Base-by-base conservation (phyloP, 805 yeast species). In the Pichia phayaonensis region DNA sequence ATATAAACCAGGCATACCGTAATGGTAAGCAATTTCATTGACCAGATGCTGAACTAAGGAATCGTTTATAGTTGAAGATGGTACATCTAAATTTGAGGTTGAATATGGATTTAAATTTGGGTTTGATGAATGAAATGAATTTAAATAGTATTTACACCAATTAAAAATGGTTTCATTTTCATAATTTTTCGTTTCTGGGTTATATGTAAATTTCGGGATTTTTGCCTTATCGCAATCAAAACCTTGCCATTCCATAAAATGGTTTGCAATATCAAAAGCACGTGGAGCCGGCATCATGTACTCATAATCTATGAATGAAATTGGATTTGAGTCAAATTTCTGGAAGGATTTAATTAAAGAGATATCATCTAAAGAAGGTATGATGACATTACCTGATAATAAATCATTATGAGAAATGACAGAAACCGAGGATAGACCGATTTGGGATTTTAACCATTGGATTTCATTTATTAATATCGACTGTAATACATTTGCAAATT, bases 221-320 rank as follows among this genome's bases (percentile, higher is more conserved):
- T 75, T 75, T 13, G 72, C 63, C 23, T 76, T 72, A 56, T 81
- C 81, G 62, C 94, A 86, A 54, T 82, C 80, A 58, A 84, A 84
- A 2, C 94, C 94, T 62, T 85, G 94, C 89, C 90, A 83, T 62
- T 83, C 90, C 61, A 82, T 81, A 55, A 83, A 78, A 64, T 83
- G 90, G 56, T 83, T 83, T 15, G 89, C 84, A 22, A 84, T 80
- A 60, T 83, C 90, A 60, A 83, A 83, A 0, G 86, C 89, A 44
- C 90, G 65, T 5, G 89, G 87, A 3, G 84, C 85, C 12, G 83
- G 83, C 54, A 80, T 71, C 78, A 84, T 79, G 58, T 83, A 83
- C 66, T 83, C 90, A 59, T 83, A 83, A 61, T 83, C 90, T 44
- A 83, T 83, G 57, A 83, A 82, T 15, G 78, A 72, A 15, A 82